Evolutionary conservation across 306 rosid species (phyloP).

Genomic region (Medicago lupulina): DNA sequence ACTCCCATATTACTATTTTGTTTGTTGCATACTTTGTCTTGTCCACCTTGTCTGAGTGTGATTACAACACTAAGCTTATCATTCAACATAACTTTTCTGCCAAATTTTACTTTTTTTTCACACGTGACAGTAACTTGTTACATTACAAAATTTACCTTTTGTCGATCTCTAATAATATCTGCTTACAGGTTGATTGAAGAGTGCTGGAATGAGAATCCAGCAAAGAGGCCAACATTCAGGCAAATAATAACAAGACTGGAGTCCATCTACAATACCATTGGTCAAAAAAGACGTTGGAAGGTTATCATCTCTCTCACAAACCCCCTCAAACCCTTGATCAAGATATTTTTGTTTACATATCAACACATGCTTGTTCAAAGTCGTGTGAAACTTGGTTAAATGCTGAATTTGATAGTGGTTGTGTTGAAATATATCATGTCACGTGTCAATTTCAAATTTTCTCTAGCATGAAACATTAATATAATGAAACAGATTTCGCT

Average conservation of each 20-base stretch:
- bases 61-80: neutral
- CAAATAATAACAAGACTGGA: conserved; percentile 76
- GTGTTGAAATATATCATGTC: neutral
- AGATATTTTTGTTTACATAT: conserved; percentile 24
- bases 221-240: conserved; percentile 86
- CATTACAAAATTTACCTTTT: conserved; percentile 8
- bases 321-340: neutral
- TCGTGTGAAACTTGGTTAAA: neutral
- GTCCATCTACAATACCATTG: conserved; percentile 60
- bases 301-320: conserved; percentile 50
- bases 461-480: neutral
- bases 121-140: conserved; percentile 25
- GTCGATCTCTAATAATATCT: conserved; percentile 35
- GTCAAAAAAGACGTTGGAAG: conserved; percentile 87
- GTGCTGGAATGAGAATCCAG: conserved; percentile 93
- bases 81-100: neutral
- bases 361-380: conserved; percentile 1
- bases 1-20: neutral
- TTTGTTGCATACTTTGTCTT: neutral
- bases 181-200: conserved; percentile 77
- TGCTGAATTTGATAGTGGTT: neutral
- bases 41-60: neutral
- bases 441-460: neutral
- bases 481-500: neutral
- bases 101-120: neutral